Conservation (phyloP, 2,329 filamentous ascomycete species). For the Cladosporium cucumerinum region DNA sequence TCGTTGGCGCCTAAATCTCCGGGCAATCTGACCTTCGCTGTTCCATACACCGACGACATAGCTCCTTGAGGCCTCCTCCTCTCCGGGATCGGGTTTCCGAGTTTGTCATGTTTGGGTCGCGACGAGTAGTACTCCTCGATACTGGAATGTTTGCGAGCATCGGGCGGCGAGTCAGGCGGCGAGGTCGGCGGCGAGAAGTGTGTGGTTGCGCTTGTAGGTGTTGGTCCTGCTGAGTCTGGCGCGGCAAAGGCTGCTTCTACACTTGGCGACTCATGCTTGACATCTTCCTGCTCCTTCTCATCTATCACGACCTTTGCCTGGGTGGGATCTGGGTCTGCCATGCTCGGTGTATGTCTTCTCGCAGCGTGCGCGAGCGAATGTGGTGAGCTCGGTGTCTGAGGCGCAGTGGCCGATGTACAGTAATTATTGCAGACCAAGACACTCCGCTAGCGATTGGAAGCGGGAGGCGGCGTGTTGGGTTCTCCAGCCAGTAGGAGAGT, state of each 20-base stretch:
- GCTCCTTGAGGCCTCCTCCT: constrained; percentile 25
- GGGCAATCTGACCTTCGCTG: constrained; percentile 31
- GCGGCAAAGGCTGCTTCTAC: not conserved
- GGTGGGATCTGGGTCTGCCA: constrained; percentile 14
- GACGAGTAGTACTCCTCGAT: constrained; percentile 30
- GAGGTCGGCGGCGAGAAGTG: constrained; percentile 28
- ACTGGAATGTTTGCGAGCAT: constrained; percentile 17
- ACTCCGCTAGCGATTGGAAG: not conserved
- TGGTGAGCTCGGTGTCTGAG: not conserved
- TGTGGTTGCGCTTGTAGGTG: constrained; percentile 12
- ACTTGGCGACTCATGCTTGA: not conserved
- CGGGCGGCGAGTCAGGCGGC: constrained; percentile 24
- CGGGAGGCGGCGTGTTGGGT: not conserved
- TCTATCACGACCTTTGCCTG: constrained; percentile 18
- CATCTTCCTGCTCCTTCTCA: constrained; percentile 9
- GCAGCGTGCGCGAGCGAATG: not conserved
- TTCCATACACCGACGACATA: constrained; percentile 32
- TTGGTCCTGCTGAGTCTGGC: constrained; percentile 2
- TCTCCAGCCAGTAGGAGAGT: not conserved
- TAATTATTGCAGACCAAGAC: not conserved
- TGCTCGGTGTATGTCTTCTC: not conserved
- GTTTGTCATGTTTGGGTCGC: constrained; percentile 27
- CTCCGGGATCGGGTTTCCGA: constrained; percentile 32
- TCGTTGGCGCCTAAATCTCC: constrained; percentile 37
- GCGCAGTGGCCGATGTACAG: not conserved